These are phyloP conservation scores for Farysia itapuensis DNA, from an alignment of 1,284 basidiomycete genomes.

Conservation along the genomic window DNA sequence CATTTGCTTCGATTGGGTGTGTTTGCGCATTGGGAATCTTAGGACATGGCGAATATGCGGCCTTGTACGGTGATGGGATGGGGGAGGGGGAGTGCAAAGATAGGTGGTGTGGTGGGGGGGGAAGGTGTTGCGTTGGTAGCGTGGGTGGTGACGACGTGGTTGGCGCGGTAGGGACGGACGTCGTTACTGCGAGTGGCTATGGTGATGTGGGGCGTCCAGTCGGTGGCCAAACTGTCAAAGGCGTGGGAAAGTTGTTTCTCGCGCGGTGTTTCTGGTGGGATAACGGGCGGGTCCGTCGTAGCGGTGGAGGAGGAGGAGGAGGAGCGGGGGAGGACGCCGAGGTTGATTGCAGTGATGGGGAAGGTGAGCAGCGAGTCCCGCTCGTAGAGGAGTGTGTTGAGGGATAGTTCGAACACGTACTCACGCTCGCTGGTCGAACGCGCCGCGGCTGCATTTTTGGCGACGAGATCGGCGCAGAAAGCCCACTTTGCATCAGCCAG, in stretches of 20 bases:
- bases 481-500: neutral
- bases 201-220: constrained; percentile 73
- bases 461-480: neutral
- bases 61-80: neutral
- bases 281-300: neutral
- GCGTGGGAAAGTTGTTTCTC: neutral
- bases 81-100: neutral
- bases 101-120: too few relatives aligned
- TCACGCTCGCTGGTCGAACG: neutral
- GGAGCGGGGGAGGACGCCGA: constrained; percentile 10
- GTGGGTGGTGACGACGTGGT: constrained; percentile 63
- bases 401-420: too few relatives aligned
- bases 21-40: too few relatives aligned
- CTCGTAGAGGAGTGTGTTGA: too few relatives aligned
- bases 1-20: too few relatives aligned
- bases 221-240: constrained; percentile 37
- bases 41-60: neutral
- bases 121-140: neutral
- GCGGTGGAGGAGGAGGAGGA: neutral
- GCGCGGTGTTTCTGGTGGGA: neutral
- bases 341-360: neutral
- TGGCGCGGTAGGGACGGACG: constrained; percentile 74
- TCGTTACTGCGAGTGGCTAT: constrained; percentile 71
- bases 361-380: constrained; percentile 1
- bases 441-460: neutral